Evolutionary conservation across 106 monocot genomes (phyloP).

Genomic region (Acorus gramineus): DNA sequence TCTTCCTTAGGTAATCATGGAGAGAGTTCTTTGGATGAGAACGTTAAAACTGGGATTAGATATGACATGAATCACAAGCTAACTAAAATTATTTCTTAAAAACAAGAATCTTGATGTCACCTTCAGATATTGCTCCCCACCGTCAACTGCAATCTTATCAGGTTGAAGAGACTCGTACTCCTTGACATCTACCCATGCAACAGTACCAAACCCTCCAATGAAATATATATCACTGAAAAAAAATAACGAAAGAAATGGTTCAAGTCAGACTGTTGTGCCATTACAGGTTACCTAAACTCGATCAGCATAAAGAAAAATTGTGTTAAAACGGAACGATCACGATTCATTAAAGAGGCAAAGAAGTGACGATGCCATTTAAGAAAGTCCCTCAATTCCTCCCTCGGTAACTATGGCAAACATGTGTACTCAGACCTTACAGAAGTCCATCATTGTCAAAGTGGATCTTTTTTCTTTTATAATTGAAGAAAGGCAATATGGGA

Average conservation of each 20-base stretch:
- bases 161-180: constrained; percentile 69
- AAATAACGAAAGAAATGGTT: not conserved
- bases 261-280: not conserved
- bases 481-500: too few relatives aligned
- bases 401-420: too few relatives aligned
- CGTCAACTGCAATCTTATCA: constrained; percentile 80
- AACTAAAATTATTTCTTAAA: too few relatives aligned
- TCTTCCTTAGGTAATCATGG: too few relatives aligned
- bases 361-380: not conserved
- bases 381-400: not conserved
- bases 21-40: too few relatives aligned
- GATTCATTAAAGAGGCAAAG: not conserved
- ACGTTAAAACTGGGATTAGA: too few relatives aligned
- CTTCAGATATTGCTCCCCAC: constrained; percentile 78
- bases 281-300: not conserved
- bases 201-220: constrained; percentile 93
- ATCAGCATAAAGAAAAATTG: too few relatives aligned
- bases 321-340: too few relatives aligned
- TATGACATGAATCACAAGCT: too few relatives aligned
- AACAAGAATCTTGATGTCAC: constrained; percentile 13
- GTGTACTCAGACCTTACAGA: too few relatives aligned
- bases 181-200: constrained; percentile 82
- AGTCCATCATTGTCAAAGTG: too few relatives aligned
- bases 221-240: constrained; percentile 77
- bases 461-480: too few relatives aligned